Conservation (phyloP, 192 early-diverging fungal genomes). For the Linnemannia zychae region DNA sequence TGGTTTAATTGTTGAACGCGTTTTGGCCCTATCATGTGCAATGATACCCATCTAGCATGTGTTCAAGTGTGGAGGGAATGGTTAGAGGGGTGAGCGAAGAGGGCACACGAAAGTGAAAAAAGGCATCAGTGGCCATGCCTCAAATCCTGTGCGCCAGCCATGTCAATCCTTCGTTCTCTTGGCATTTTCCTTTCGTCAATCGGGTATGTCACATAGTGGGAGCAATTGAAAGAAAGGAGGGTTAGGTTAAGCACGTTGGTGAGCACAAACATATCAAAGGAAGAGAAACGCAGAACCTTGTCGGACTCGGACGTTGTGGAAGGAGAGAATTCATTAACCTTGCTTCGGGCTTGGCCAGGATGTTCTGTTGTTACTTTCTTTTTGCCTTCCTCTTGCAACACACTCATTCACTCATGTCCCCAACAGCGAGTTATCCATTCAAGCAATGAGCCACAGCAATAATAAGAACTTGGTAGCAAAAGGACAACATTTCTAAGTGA, state of each 20-base stretch:
- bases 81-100: background rate
- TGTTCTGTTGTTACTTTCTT: background rate
- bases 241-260: background rate
- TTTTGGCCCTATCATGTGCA: background rate
- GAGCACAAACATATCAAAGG: background rate
- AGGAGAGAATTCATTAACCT: background rate
- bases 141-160: background rate
- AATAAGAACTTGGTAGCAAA: background rate
- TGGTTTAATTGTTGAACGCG: background rate
- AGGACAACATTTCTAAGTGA: slow-evolving; percentile 6
- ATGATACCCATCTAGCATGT: background rate
- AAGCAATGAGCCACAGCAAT: background rate
- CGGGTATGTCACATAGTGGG: background rate
- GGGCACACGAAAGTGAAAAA: background rate
- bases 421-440: background rate
- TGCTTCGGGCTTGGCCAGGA: background rate
- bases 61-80: background rate
- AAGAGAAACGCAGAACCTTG: background rate
- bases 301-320: slow-evolving; percentile 6
- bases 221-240: background rate
- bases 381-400: background rate
- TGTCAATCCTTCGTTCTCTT: background rate
- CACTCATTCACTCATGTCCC: no score
- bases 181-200: background rate
- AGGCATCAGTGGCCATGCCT: background rate